These are phyloP conservation scores for Xerocomellus amylosporus DNA, from an alignment of 768 basidiomycete genomes.

Conservation along the genomic window DNA sequence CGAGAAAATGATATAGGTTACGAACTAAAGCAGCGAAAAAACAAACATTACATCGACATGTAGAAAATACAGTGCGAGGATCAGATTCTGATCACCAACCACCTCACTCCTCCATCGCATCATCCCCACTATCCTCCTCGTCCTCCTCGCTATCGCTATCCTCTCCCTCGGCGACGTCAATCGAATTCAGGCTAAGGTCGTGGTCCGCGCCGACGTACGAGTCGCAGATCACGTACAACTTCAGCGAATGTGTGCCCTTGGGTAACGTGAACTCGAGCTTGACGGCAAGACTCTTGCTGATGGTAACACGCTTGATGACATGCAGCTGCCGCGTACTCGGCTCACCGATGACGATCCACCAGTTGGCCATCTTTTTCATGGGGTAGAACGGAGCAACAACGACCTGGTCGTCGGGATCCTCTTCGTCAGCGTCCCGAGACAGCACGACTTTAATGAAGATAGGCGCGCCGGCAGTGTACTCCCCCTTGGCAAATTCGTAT, in stretches of 20 bases:
- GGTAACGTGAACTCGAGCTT: conserved; percentile 89
- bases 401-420: conserved; percentile 66
- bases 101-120: conserved; percentile 50
- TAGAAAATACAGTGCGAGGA: background rate
- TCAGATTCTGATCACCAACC: background rate
- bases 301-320: conserved; percentile 82
- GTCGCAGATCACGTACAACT: conserved; percentile 90
- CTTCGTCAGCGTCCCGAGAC: conserved; percentile 78
- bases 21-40: background rate
- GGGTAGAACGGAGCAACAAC: conserved; percentile 97
- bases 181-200: conserved; percentile 76
- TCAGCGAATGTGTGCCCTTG: conserved; percentile 77
- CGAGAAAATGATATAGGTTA: no score
- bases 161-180: conserved; percentile 89
- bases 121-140: conserved; percentile 59
- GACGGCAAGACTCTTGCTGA: conserved; percentile 65
- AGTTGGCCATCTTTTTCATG: conserved; percentile 84
- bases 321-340: conserved; percentile 75
- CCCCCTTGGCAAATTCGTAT: conserved; percentile 81
- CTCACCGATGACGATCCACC: conserved; percentile 98
- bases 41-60: background rate
- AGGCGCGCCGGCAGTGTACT: conserved; percentile 82
- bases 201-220: conserved; percentile 91
- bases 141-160: conserved; percentile 80
- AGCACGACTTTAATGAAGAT: conserved; percentile 79